Base-by-base conservation (phyloP, 2,329 filamentous ascomycete genomes). In the Diaporthe velutina region DNA sequence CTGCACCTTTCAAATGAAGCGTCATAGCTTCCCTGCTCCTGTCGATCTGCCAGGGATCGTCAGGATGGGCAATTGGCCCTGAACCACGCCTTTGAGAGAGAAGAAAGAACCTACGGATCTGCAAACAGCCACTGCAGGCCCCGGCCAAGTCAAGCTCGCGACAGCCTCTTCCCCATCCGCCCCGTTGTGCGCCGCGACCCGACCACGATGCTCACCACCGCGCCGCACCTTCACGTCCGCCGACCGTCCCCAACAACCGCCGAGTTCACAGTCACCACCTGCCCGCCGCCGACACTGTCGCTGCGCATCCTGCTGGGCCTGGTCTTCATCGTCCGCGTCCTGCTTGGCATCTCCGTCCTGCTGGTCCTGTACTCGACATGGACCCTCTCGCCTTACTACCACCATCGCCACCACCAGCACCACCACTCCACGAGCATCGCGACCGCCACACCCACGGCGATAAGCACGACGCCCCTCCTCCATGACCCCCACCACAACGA, bases 201-300 rank as follows among this genome's bases (percentile, higher is more conserved):
- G 19, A 17, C 54, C 75, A 81, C 78, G 68, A 94, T 95, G 93
- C 88, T 94, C 77, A 90, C 89, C 55, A 90, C 88, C 28, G 80
- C 86, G 1, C 90, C 91, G 13, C 89, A 89, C 78, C 90, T 95
- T 68, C 88, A 86, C 79, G 89, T 89, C 76, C 89, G 91, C 77
- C 90, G 91, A 30, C 94, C 94, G 67, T 96, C 97, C 33, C 93
- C 95, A 61, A 97, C 95, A 3, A 98, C 97, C n/a, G 92, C 94
- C 82, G 93, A 94, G 78, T 98, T 96, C 88, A 97, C 94, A 40
- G 94, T 98, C 73, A 97, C 96, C 48, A 98, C 96, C 74, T 91
- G 92, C 58, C 91, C 94, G 0, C 84, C 86, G 0, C 81, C 85
- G 5, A 89, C 88, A 0, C 75, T 89, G 22, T 79, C 88, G 2